These are phyloP conservation scores for Chlamydomonas sp. DNA, from an alignment of 139 green algal genomes.

Conservation along the genomic window DNA sequence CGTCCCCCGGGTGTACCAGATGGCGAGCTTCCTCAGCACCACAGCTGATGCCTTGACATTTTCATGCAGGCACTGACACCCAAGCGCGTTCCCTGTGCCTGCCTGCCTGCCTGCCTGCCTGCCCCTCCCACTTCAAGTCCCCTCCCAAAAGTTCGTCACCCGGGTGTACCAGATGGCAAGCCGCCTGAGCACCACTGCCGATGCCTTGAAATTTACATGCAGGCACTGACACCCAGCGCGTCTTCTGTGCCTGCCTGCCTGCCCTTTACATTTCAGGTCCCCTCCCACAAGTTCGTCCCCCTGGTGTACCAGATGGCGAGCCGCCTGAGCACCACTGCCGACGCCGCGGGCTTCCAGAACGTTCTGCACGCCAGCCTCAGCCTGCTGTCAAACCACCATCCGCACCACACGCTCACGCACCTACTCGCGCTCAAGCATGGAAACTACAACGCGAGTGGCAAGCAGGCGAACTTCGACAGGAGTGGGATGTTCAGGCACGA, in stretches of 20 bases:
- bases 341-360: conserved; percentile 13
- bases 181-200: neutral
- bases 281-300: conserved; percentile 83
- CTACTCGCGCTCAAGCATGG: conserved; percentile 69
- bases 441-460: conserved; percentile 16
- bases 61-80: neutral
- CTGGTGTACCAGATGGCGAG: conserved; percentile 81
- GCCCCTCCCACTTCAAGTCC: conserved; percentile 23
- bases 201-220: neutral
- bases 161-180: conserved; percentile 82
- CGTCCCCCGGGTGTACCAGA: conserved; percentile 85
- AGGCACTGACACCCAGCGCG: neutral
- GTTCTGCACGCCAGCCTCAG: conserved; percentile 41
- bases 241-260: neutral
- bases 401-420: conserved; percentile 75
- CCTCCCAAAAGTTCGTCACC: conserved; percentile 83
- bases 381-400: conserved; percentile 67
- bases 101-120: neutral
- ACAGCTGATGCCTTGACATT: neutral
- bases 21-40: conserved; percentile 29
- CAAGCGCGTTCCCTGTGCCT: neutral
- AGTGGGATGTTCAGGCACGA: neutral
- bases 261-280: conserved; percentile 23
- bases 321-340: neutral
- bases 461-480: neutral